These are phyloP conservation scores for Vigna nakashimae DNA, from an alignment of 306 rosid genomes.

Conservation along the genomic window DNA sequence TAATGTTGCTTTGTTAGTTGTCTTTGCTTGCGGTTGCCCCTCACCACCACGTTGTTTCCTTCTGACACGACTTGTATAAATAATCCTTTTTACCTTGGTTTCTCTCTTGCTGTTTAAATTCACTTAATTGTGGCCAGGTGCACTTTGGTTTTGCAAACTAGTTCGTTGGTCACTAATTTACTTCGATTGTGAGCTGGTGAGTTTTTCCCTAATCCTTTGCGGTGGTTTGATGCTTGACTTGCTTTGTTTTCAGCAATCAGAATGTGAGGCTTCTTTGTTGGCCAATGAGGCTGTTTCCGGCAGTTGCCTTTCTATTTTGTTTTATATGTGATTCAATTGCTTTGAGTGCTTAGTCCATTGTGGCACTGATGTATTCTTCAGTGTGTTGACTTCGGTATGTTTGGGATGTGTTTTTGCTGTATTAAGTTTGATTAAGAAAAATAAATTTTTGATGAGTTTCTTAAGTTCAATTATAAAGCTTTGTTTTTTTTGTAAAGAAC, in stretches of 20 bases:
- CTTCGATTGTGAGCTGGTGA: constrained; percentile 61
- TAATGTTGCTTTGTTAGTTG: constrained; percentile 50
- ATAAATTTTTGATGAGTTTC: not conserved
- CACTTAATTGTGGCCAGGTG: constrained; percentile 57
- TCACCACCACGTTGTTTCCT: constrained; percentile 55
- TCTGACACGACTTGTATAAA: constrained; percentile 31
- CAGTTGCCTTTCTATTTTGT: constrained; percentile 1
- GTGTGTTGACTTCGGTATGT: too few species aligned
- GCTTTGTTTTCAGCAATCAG: constrained; percentile 7
- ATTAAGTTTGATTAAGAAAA: not conserved
- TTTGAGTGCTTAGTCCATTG: too few species aligned
- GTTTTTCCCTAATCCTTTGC: constrained; percentile 45
- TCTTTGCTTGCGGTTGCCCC: constrained; percentile 58
- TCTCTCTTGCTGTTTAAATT: constrained; percentile 23
- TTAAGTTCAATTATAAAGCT: not conserved
- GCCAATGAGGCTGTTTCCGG: constrained; percentile 1
- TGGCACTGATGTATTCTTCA: too few species aligned
- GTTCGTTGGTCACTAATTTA: constrained; percentile 51
- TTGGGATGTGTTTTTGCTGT: too few species aligned
- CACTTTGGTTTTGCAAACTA: constrained; percentile 54
- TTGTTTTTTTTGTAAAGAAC: not conserved
- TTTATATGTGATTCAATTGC: not conserved
- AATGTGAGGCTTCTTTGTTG: constrained; percentile 13
- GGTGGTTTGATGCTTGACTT: constrained; percentile 14
- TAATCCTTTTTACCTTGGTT: constrained; percentile 40